Evolutionary conservation across 768 basidiomycete species (phyloP).

Genomic region (Phaeotremella skinneri): DNA sequence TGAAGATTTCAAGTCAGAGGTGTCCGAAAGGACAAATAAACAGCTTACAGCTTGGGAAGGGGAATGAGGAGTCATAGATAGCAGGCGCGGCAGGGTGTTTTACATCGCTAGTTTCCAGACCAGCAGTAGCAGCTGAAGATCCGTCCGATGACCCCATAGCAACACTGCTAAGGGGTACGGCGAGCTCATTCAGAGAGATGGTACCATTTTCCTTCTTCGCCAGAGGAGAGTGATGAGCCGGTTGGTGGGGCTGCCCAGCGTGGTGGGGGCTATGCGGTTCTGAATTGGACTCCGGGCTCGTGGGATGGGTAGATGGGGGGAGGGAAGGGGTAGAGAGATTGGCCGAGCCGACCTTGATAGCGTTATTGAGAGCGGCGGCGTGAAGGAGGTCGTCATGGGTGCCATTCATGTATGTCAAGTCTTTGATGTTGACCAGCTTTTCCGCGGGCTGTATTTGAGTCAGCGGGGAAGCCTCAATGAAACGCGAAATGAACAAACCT

Average conservation of each 20-base stretch:
- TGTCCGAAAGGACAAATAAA: background rate
- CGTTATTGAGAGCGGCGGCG: slow-evolving; percentile 13
- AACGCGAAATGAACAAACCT: slow-evolving; percentile 8
- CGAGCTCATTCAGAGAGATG: slow-evolving; percentile 14
- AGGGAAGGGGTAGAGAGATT: slow-evolving; percentile 18
- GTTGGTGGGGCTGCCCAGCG: slow-evolving; percentile 10
- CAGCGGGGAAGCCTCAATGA: background rate
- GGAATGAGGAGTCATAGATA: slow-evolving; percentile 27
- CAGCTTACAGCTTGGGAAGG: slow-evolving; percentile 38
- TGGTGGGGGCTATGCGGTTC: slow-evolving; percentile 18
- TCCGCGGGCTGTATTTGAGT: slow-evolving; percentile 4
- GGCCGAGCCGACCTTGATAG: slow-evolving; percentile 2
- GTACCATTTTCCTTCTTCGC: slow-evolving; percentile 13
- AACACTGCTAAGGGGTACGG: background rate
- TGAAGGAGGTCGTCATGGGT: slow-evolving; percentile 2
- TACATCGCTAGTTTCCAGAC: slow-evolving; percentile 5
- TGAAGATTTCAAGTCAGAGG: slow-evolving; percentile 2
- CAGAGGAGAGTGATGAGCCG: slow-evolving; percentile 18
- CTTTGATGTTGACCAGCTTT: slow-evolving; percentile 28
- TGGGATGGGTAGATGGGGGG: slow-evolving; percentile 19
- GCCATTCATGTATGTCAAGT: slow-evolving; percentile 27
- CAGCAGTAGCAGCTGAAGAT: slow-evolving; percentile 5
- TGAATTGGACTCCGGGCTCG: slow-evolving; percentile 29
- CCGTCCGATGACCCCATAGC: slow-evolving; percentile 1
- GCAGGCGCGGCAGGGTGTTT: background rate